These are phyloP conservation scores for Cerrena zonata DNA, from an alignment of 1,284 basidiomycete species.

Conservation along the genomic window DNA sequence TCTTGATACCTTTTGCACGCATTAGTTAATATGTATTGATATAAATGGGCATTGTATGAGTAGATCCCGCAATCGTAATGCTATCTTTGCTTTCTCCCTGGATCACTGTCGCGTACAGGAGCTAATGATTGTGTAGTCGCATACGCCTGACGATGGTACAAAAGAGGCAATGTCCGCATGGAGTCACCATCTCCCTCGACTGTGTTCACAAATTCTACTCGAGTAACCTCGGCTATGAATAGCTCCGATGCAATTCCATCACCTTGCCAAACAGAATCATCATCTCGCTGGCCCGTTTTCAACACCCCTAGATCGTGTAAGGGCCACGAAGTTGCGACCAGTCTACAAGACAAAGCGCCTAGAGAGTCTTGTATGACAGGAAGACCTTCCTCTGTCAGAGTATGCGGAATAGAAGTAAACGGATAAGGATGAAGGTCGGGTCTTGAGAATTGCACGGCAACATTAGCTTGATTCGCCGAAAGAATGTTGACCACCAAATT, in stretches of 20 bases:
- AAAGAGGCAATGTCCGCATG: slow-evolving; percentile 32
- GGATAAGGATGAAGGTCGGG: slow-evolving; percentile 58
- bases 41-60: slow-evolving; percentile 1
- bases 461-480: slow-evolving; percentile 49
- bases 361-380: slow-evolving; percentile 51
- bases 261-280: slow-evolving; percentile 19
- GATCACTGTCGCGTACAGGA: neutral
- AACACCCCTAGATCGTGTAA: slow-evolving; percentile 29
- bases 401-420: slow-evolving; percentile 39
- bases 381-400: slow-evolving; percentile 45
- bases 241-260: slow-evolving; percentile 37
- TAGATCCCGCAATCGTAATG: slow-evolving; percentile 1
- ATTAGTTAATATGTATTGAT: slow-evolving; percentile 8
- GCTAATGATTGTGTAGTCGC: slow-evolving; percentile 30
- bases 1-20: neutral
- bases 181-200: slow-evolving; percentile 13
- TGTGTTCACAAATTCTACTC: slow-evolving; percentile 33
- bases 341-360: slow-evolving; percentile 50
- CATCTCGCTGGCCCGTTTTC: slow-evolving; percentile 8
- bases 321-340: slow-evolving; percentile 31
- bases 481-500: slow-evolving; percentile 70
- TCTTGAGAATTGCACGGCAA: slow-evolving; percentile 57
- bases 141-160: slow-evolving; percentile 44
- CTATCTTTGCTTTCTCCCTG: slow-evolving; percentile 8
- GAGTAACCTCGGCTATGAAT: slow-evolving; percentile 44